These are phyloP conservation scores for Thelonectria blattea DNA, from an alignment of 2,329 filamentous ascomycete genomes.

Conservation along the genomic window DNA sequence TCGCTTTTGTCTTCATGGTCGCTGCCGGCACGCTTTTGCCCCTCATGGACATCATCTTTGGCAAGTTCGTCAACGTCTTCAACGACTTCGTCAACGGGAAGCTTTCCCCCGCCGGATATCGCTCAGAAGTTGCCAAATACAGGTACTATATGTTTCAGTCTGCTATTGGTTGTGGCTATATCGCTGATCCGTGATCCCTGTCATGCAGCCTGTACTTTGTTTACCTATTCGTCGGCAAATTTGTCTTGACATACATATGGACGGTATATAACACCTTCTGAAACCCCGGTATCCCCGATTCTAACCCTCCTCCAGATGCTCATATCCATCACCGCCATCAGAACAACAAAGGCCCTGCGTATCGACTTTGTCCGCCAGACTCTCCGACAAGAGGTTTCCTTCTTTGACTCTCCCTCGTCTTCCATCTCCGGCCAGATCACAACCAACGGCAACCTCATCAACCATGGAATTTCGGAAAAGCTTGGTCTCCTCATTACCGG, in stretches of 20 bases:
- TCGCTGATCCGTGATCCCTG: background rate
- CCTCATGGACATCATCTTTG: conserved; percentile 66
- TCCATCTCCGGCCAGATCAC: conserved; percentile 55
- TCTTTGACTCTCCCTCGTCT: conserved; percentile 56
- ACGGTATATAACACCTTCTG: conserved; percentile 48
- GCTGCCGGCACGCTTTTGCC: conserved; percentile 50
- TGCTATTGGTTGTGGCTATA: background rate
- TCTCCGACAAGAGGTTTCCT: conserved; percentile 59
- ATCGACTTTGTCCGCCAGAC: conserved; percentile 47
- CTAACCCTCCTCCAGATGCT: conserved; percentile 38
- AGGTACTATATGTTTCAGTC: conserved; percentile 40
- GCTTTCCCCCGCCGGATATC: conserved; percentile 54
- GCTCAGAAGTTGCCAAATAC: conserved; percentile 53
- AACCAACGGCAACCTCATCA: conserved; percentile 54
- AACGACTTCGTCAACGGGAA: conserved; percentile 58
- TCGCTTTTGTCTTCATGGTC: conserved; percentile 47
- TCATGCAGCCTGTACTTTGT: conserved; percentile 58
- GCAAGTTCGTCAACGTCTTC: conserved; percentile 60
- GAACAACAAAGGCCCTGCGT: conserved; percentile 45
- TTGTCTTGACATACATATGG: conserved; percentile 60
- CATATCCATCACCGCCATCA: conserved; percentile 47
- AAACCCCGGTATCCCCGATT: background rate
- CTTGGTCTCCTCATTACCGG: conserved; percentile 50
- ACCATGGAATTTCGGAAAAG: conserved; percentile 53
- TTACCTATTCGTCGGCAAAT: conserved; percentile 63